A percentile compares a stretch with the other conserved stretches of the same genome.
Conservation (phyloP, 768 basidiomycete genomes). For the Boletus reticulatus region DNA sequence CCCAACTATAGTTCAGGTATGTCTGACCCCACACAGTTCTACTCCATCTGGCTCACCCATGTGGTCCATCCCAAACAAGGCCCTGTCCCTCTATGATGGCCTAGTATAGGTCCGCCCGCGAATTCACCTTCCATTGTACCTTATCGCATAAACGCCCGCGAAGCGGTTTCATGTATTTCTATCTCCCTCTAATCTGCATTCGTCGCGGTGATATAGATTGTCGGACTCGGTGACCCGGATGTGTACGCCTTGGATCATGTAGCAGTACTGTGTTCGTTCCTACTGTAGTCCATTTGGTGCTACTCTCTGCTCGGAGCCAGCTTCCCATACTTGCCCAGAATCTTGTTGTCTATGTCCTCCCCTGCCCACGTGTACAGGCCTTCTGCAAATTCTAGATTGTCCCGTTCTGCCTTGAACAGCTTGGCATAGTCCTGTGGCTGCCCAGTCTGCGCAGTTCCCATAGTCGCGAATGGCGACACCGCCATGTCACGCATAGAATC, state of each 20-base stretch:
- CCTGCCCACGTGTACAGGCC: constrained; percentile 84
- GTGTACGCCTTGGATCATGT: constrained; percentile 28
- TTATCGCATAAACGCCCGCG: constrained; percentile 23
- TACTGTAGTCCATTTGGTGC: constrained; percentile 17
- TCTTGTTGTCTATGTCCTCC: constrained; percentile 72
- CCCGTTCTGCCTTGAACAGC: constrained; percentile 85
- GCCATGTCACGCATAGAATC: constrained; percentile 77
- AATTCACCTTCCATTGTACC: constrained; percentile 10
- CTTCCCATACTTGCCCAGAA: constrained; percentile 78
- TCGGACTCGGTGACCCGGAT: constrained; percentile 15
- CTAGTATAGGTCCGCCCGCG: constrained; percentile 59
- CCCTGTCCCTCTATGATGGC: constrained; percentile 92
- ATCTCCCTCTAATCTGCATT: constrained; percentile 30
- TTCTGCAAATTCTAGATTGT: constrained; percentile 90
- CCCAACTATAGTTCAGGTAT: constrained; percentile 96
- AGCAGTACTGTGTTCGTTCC: constrained; percentile 17
- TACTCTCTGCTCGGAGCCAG: constrained; percentile 33
- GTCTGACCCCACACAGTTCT: constrained; percentile 19
- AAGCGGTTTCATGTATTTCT: constrained; percentile 18
- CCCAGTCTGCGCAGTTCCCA: constrained; percentile 43
- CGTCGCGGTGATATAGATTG: constrained; percentile 6
- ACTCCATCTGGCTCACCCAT: constrained; percentile 11
- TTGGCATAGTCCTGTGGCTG: constrained; percentile 86
- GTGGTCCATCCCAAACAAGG: constrained; percentile 45
- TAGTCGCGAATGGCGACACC: constrained; percentile 61